These are phyloP conservation scores for Auriculariales sp. DNA, from an alignment of 768 basidiomycete genomes.

Conservation along the genomic window DNA sequence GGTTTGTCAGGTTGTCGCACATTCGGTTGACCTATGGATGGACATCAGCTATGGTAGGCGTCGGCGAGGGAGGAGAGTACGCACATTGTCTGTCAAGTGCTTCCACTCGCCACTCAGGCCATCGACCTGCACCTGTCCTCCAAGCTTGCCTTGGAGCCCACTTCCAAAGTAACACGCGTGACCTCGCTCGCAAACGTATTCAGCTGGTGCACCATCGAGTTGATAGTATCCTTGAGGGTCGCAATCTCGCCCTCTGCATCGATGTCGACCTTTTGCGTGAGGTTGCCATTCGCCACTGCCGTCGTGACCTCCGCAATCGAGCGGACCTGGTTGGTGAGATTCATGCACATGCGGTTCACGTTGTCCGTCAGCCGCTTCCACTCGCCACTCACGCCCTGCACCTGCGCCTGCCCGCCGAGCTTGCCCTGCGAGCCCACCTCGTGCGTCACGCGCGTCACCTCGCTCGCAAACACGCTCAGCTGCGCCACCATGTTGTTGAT, in stretches of 20 bases:
- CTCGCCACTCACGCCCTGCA: constrained; percentile 25
- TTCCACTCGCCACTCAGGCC: constrained; percentile 94
- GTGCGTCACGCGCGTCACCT: constrained; percentile 14
- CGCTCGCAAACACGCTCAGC: constrained; percentile 22
- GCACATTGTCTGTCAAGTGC: constrained; percentile 73
- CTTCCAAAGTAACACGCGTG: constrained; percentile 80
- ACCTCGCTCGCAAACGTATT: constrained; percentile 24
- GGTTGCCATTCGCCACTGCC: constrained; percentile 16
- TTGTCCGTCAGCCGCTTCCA: constrained; percentile 18
- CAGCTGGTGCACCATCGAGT: constrained; percentile 12
- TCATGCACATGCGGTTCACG: constrained; percentile 38
- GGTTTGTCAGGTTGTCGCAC: constrained; percentile 12
- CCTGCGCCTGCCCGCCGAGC: constrained; percentile 24
- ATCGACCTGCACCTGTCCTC: constrained; percentile 81
- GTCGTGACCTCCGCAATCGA: constrained; percentile 31
- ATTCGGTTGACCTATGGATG: not conserved
- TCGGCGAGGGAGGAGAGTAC: constrained; percentile 19
- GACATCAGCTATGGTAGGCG: not conserved
- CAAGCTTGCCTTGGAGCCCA: constrained; percentile 84
- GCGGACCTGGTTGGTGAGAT: constrained; percentile 12
- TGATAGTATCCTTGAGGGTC: constrained; percentile 21
- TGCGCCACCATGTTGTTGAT: constrained; percentile 22
- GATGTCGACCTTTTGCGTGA: constrained; percentile 23
- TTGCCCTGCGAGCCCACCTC: constrained; percentile 31
- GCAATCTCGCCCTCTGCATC: constrained; percentile 23